Evolutionary conservation across 2,329 filamentous ascomycete genomes (phyloP).

Genomic region (Epichloe uncinata): DNA sequence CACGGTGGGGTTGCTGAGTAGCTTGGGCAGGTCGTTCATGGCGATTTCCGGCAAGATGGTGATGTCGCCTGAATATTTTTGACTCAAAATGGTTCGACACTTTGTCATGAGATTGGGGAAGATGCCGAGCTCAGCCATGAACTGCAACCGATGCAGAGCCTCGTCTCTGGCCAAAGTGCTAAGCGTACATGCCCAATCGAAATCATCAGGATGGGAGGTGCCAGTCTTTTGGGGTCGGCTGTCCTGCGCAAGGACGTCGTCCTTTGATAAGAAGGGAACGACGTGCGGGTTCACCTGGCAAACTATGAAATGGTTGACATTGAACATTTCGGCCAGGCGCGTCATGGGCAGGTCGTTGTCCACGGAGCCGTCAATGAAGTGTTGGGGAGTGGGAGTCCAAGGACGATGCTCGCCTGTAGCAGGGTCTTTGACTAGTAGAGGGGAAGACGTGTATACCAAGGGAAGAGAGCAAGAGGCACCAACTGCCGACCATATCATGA

Average conservation of each 20-base stretch:
- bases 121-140: slow-evolving; percentile 66
- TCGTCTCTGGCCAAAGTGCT: slow-evolving; percentile 68
- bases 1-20: slow-evolving; percentile 71
- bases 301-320: slow-evolving; percentile 96
- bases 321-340: slow-evolving; percentile 85
- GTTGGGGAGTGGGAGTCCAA: slow-evolving; percentile 76
- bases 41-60: slow-evolving; percentile 77
- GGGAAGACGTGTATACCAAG: slow-evolving; percentile 66
- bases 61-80: slow-evolving; percentile 90
- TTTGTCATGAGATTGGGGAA: slow-evolving; percentile 72
- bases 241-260: slow-evolving; percentile 43
- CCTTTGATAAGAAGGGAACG: slow-evolving; percentile 67
- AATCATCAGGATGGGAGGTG: slow-evolving; percentile 22
- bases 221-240: slow-evolving; percentile 13
- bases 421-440: slow-evolving; percentile 73
- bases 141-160: slow-evolving; percentile 65
- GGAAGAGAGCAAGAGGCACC: slow-evolving; percentile 93
- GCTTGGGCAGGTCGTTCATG: slow-evolving; percentile 57
- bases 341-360: slow-evolving; percentile 91
- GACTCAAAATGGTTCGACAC: slow-evolving; percentile 65
- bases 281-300: slow-evolving; percentile 95
- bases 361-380: slow-evolving; percentile 89
- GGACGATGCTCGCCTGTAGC: slow-evolving; percentile 61
- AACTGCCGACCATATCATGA: slow-evolving; percentile 92
- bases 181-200: slow-evolving; percentile 51